Evolutionary conservation across 2,329 filamentous ascomycete genomes (phyloP).

Genomic region (Pestalotiopsis fici): DNA sequence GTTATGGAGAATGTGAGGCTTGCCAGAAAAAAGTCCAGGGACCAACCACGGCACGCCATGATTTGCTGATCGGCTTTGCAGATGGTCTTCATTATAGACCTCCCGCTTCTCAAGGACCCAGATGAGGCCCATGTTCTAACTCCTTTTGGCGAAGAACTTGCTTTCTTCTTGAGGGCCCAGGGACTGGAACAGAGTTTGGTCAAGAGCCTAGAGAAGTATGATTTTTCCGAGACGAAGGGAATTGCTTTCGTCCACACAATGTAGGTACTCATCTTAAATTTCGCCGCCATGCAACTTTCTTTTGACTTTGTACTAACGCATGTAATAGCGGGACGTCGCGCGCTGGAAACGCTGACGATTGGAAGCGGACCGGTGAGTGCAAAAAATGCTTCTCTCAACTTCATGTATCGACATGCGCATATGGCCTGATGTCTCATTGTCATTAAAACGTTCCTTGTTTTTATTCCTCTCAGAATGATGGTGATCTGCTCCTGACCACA

Average conservation of each 20-base stretch:
- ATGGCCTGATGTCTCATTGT: not conserved
- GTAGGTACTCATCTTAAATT: constrained; percentile 45
- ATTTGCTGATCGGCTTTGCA: constrained; percentile 30
- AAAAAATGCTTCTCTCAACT: not conserved
- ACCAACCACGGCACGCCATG: not conserved
- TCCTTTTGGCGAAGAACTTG: constrained; percentile 69
- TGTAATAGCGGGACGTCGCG: constrained; percentile 57
- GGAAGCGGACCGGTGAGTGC: constrained; percentile 40
- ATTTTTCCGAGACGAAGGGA: constrained; percentile 72
- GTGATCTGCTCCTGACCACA: not conserved
- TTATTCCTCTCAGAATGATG: not conserved
- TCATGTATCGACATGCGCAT: constrained; percentile 7
- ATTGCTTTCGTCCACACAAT: constrained; percentile 86
- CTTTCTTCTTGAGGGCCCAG: constrained; percentile 69
- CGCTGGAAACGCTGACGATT: constrained; percentile 36
- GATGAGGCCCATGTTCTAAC: constrained; percentile 36
- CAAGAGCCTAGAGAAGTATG: constrained; percentile 72
- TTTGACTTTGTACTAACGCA: constrained; percentile 18
- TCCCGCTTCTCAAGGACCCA: constrained; percentile 62
- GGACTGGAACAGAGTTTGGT: constrained; percentile 66
- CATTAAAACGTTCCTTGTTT: not conserved
- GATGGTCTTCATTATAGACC: constrained; percentile 89
- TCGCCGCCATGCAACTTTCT: constrained; percentile 6
- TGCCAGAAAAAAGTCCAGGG: not conserved
- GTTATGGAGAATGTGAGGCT: constrained; percentile 77